Conservation (phyloP, 371 early-diverging fungal species). For the Rhizopus delemar region DNA sequence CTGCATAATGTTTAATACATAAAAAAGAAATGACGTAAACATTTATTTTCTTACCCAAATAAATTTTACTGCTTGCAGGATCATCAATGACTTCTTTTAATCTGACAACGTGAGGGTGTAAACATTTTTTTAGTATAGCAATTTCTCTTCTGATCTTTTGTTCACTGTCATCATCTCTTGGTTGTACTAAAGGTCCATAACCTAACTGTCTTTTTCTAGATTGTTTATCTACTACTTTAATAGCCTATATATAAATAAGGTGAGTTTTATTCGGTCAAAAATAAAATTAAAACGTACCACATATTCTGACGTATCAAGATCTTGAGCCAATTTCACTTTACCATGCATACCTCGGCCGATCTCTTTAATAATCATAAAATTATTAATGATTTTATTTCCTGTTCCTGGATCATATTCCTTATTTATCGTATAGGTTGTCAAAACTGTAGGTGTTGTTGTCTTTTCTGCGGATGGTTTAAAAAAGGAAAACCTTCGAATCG, state of each 20-base stretch:
- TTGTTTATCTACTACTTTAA: conserved; percentile 81
- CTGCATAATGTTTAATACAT: conserved; percentile 29
- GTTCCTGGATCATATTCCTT: conserved; percentile 79
- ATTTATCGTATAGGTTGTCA: conserved; percentile 76
- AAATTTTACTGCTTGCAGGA: conserved; percentile 82
- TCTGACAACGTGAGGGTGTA: conserved; percentile 89
- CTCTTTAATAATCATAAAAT: conserved; percentile 84
- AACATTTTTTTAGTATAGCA: conserved; percentile 90
- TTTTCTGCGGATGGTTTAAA: conserved; percentile 11
- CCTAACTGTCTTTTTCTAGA: conserved; percentile 66
- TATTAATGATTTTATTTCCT: conserved; percentile 90
- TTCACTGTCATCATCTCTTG: conserved; percentile 51
- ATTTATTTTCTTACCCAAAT: conserved; percentile 59
- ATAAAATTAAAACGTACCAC: conserved; percentile 53
- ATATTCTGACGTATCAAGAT: conserved; percentile 71
- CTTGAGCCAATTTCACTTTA: conserved; percentile 87
- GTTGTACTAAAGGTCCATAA: conserved; percentile 30
- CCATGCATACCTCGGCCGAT: conserved; percentile 93
- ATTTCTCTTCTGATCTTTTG: conserved; percentile 91
- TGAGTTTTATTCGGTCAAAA: neutral
- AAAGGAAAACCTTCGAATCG: conserved; percentile 18
- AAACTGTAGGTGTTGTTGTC: conserved; percentile 33
- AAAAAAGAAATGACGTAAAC: conserved; percentile 1
- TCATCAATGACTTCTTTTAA: conserved; percentile 94
- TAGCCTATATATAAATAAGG: conserved; percentile 54